phyloP scores from a whole-genome alignment of 2,329 filamentous ascomycete genomes.

The Colletotrichum sp. region DNA sequence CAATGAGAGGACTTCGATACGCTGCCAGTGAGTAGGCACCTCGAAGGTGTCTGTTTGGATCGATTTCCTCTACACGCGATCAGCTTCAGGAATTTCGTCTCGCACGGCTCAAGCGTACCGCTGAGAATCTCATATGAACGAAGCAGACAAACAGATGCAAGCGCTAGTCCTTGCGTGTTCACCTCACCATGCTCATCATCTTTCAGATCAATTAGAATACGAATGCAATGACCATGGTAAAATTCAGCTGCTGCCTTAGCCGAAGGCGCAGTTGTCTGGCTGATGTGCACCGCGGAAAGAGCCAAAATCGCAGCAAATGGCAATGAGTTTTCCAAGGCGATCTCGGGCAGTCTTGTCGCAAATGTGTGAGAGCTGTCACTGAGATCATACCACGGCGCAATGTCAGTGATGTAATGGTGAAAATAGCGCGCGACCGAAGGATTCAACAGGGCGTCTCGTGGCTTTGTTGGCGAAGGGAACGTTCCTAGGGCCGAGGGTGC shows the following conservation, averaged over 20 bases:
- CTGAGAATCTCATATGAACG: conserved; percentile 54
- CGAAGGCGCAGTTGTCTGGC: conserved; percentile 33
- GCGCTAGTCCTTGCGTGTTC: conserved; percentile 35
- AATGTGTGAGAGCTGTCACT: conserved; percentile 43
- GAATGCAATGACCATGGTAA: conserved; percentile 45
- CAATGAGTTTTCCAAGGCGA: conserved; percentile 42
- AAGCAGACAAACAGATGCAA: conserved; percentile 52
- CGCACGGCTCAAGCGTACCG: conserved; percentile 6
- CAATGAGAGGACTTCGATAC: conserved; percentile 26
- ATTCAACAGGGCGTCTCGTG: conserved; percentile 32
- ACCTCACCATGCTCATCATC: conserved; percentile 32
- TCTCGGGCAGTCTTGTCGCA: conserved; percentile 34
- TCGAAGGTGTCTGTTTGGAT: conserved; percentile 49
- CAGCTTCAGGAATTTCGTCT: rapidly evolving
- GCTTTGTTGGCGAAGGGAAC: conserved; percentile 18
- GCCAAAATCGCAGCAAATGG: conserved; percentile 50
- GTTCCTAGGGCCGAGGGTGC: background rate
- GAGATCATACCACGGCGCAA: conserved; percentile 54
- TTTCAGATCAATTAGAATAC: conserved; percentile 39
- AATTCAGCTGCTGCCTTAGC: conserved; percentile 34
- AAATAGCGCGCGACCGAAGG: conserved; percentile 40
- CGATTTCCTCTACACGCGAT: conserved; percentile 35
- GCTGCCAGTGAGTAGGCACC: conserved; percentile 51
- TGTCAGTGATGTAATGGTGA: conserved; percentile 39
- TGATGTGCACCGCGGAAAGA: conserved; percentile 46